A percentile compares a stretch with the other conserved stretches of the same genome.
Conservation (phyloP, 176 grass and related monocot genomes). For the sorghum (Sorghum bicolor) region Sorghum_bicolor_NCBIv3 NC_012871.2:69367501-69368000, state of each 20-base stretch:
- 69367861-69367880: conserved; percentile 37
- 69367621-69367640: background rate
- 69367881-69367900: conserved; percentile 32
- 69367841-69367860: conserved; percentile 7
- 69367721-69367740: conserved; percentile 6
- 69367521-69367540: background rate
- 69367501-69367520: background rate
- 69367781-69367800: conserved; percentile 46
- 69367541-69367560: background rate
- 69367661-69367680: too few species aligned
- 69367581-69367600: conserved; percentile 18
- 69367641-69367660: background rate
- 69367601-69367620: background rate
- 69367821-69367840: conserved; percentile 19
- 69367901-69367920: conserved; percentile 42
- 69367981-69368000: background rate
- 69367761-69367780: conserved; percentile 44
- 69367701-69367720: conserved; percentile 23
- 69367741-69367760: conserved; percentile 35
- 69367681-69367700: conserved; percentile 10
- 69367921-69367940: conserved; percentile 24
- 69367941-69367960: background rate
- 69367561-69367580: background rate
- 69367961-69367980: conserved; percentile 14
- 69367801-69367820: background rate